phyloP scores from a whole-genome alignment of 176 grass and related monocot genomes.

The Carex myosuroides region DNA sequence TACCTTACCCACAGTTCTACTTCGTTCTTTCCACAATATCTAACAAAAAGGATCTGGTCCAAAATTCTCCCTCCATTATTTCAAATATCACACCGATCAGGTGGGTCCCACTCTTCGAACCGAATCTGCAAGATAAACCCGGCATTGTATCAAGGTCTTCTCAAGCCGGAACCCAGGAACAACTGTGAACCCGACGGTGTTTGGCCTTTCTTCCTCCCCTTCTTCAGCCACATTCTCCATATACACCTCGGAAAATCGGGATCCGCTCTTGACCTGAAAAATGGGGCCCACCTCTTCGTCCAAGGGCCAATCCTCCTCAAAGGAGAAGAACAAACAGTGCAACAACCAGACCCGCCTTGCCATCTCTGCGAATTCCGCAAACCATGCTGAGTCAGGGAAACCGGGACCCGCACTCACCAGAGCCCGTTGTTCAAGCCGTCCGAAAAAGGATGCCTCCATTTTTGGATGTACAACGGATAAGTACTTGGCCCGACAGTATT shows the following conservation, averaged over 20 bases:
- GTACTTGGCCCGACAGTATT: conserved; percentile 77
- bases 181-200: conserved; percentile 67
- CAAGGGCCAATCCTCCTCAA: conserved; percentile 45
- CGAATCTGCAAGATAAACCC: conserved; percentile 45
- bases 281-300: conserved; percentile 42
- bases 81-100: not conserved
- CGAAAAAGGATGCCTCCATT: conserved; percentile 96
- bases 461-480: conserved; percentile 74
- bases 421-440: conserved; percentile 69
- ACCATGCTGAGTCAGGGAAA: conserved; percentile 75
- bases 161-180: conserved; percentile 76
- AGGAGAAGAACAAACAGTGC: conserved; percentile 84
- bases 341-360: conserved; percentile 78
- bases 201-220: conserved; percentile 17
- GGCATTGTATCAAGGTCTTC: conserved; percentile 58
- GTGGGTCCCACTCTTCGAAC: not conserved
- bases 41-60: not conserved
- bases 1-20: conserved; percentile 1
- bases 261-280: conserved; percentile 51
- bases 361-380: conserved; percentile 75
- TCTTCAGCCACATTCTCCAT: conserved; percentile 64
- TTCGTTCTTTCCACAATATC: not conserved
- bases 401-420: conserved; percentile 63
- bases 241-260: conserved; percentile 73
- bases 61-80: not conserved